Base-by-base conservation (phyloP, 257 asterid species). In the Fraxinus cuspidata region DNA sequence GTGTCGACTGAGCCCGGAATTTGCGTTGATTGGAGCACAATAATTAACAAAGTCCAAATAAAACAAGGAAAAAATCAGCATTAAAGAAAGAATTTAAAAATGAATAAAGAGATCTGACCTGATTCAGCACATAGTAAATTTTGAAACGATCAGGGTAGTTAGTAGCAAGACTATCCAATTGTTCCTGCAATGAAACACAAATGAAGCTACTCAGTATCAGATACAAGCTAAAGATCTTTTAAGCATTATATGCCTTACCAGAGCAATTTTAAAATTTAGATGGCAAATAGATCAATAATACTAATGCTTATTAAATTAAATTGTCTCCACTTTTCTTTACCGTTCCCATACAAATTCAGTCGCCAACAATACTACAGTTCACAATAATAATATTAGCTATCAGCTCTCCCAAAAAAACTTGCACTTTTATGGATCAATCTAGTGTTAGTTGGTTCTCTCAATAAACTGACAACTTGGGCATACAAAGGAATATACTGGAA, bases 101-200 rank as follows among this genome's bases (percentile, higher is more conserved):
- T 10, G 8, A 63, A 63, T 25, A 72, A 72, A 79, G 7, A 25
- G 2, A 25, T 0, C 87, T 74, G 80, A 81, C 97, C 96, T 92
- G 94, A 83, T 94, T 94, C 42, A 94, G 96, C 13, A 94, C 98
- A 37, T 90, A 92, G 87, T 87, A 90, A 79, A 92, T 74, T 83
- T 91, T 83, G 89, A 94, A 92, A 73, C 87, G 84, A 32, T 80
- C 82, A 2, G 91, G 83, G 80, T 89, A 92, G 79, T 82, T 88
- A 70, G 85, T 82, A 66, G 92, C 88, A 77, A 94, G 85, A 66
- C 83, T 70, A 16, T 94, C 97, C 83, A 92, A 79, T 87, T 92
- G 92, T 72, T 91, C 96, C 97, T 94, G 92, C 81, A 74, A 81
- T 70, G 60, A 77, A 23, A 27, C 25, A 72, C n/a, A 71, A 68